Percentiles rank a stretch among this genome's conserved stretches.
Conservation (phyloP, 108 stramenopile species). For the Nannochloropsis gaditana region DNA sequence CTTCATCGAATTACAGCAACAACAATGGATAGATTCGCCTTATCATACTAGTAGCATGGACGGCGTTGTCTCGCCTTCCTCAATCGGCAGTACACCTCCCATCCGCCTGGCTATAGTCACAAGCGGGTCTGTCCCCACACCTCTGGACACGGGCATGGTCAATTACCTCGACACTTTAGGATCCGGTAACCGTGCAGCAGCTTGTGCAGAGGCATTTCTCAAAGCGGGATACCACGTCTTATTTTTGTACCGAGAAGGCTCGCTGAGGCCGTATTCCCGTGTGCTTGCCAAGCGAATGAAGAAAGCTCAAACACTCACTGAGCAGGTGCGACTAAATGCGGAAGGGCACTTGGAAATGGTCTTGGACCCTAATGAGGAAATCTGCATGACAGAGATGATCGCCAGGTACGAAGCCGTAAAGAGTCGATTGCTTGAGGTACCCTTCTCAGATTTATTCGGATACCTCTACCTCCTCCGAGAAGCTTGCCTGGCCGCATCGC, state of each 20-base stretch:
- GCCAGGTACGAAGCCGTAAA: background rate
- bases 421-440: background rate
- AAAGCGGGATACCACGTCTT: background rate
- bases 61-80: background rate
- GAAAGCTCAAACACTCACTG: slow-evolving; percentile 4
- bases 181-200: background rate
- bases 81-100: background rate
- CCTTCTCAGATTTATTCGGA: slow-evolving; percentile 11
- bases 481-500: background rate
- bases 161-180: slow-evolving; percentile 18
- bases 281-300: background rate
- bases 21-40: background rate
- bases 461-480: background rate
- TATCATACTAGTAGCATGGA: no score
- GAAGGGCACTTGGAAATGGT: background rate
- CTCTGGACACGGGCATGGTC: background rate
- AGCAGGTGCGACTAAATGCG: background rate
- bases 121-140: background rate
- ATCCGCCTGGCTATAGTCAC: slow-evolving; percentile 13
- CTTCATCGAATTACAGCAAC: slow-evolving; percentile 9
- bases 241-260: background rate
- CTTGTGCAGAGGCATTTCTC: background rate
- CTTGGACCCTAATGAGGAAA: background rate
- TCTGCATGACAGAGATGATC: background rate
- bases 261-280: background rate